Evolutionary conservation across 2,329 filamentous ascomycete species (phyloP).

Genomic region (Aspergillus sp.): DNA sequence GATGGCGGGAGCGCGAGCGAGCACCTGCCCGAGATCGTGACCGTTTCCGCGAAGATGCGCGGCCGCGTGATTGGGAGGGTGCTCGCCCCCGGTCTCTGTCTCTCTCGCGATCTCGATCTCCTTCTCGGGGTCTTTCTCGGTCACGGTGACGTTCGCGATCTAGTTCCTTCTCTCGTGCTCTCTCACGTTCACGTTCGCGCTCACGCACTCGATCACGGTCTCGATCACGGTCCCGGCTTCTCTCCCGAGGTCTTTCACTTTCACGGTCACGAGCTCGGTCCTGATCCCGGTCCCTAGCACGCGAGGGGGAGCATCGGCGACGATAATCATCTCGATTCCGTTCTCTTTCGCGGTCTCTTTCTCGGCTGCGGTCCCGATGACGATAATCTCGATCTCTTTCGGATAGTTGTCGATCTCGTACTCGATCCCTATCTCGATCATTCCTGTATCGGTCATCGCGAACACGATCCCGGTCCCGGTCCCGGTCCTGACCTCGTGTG

Average conservation of each 20-base stretch:
- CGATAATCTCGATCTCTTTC: conserved; percentile 10
- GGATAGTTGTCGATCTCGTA: conserved; percentile 3
- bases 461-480: conserved; percentile 20
- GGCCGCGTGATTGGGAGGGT: conserved; percentile 11
- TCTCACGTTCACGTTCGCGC: conserved; percentile 2
- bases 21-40: conserved; percentile 25
- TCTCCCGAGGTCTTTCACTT: conserved; percentile 3
- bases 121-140: conserved; percentile 8
- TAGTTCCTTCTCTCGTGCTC: conserved; percentile 1
- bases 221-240: conserved; percentile 5
- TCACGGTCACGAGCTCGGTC: conserved; percentile 7
- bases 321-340: conserved; percentile 19
- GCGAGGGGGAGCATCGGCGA: conserved; percentile 12
- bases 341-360: conserved; percentile 12
- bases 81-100: conserved; percentile 5
- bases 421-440: not conserved
- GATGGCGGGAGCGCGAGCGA: conserved; percentile 21
- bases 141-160: conserved; percentile 4
- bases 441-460: conserved; percentile 7
- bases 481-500: conserved; percentile 19
- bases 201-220: conserved; percentile 9
- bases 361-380: conserved; percentile 4
- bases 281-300: conserved; percentile 3
- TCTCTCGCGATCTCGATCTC: conserved; percentile 14
- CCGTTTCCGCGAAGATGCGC: conserved; percentile 16